Evolutionary conservation across 2,329 filamentous ascomycete genomes (phyloP).

Genomic region (Drechslerella dactyloides): DNA sequence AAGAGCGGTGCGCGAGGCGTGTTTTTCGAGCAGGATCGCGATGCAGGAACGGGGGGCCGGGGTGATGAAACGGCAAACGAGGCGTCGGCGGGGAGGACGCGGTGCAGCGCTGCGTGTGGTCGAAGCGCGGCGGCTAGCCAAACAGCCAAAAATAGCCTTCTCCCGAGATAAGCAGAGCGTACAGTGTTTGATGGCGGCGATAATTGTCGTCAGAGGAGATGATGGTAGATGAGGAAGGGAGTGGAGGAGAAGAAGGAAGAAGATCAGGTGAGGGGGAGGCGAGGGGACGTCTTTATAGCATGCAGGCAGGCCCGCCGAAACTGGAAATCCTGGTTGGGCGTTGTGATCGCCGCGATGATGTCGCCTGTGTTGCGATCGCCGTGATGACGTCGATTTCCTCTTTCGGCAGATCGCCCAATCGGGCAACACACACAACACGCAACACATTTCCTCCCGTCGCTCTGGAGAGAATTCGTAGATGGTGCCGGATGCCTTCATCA

Average conservation of each 20-base stretch:
- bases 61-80: conserved; percentile 3
- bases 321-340: too few relatives aligned
- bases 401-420: background rate
- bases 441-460: background rate
- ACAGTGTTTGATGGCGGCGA: too few relatives aligned
- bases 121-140: background rate
- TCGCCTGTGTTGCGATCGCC: too few relatives aligned
- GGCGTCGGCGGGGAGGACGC: background rate
- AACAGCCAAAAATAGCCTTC: conserved; percentile 6
- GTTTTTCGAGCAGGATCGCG: too few relatives aligned
- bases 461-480: too few relatives aligned
- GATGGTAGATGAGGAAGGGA: conserved; percentile 2
- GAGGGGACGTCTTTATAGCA: background rate
- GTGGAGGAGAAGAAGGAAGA: background rate
- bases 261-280: background rate
- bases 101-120: conserved; percentile 6
- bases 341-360: background rate
- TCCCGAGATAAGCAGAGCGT: too few relatives aligned
- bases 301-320: background rate
- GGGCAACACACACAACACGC: background rate
- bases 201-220: background rate
- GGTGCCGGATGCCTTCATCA: too few relatives aligned
- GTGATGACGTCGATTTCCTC: background rate
- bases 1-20: background rate
- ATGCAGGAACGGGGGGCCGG: too few relatives aligned